phyloP scores from a whole-genome alignment of 1,139 yeast genomes.

The Hansenula lynferdii region DNA sequence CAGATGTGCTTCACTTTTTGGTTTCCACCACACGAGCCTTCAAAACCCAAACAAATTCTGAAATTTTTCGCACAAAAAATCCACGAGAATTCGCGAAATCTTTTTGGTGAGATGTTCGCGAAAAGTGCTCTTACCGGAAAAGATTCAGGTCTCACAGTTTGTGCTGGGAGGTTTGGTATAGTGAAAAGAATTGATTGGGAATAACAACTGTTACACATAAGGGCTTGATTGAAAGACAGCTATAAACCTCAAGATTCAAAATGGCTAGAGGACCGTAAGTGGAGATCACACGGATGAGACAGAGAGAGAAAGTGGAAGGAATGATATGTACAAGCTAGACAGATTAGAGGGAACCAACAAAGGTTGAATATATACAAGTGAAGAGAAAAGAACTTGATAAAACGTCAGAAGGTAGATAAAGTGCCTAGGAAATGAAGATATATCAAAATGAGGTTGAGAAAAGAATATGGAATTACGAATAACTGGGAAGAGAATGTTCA shows the following conservation, averaged over 20 bases:
- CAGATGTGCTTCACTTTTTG: background rate
- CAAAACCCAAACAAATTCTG: background rate
- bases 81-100: background rate
- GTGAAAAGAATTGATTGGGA: background rate
- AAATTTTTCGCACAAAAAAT: too few species aligned
- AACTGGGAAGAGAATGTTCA: too few species aligned
- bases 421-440: too few species aligned
- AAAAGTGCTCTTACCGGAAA: background rate
- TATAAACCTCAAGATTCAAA: slow-evolving; percentile 25
- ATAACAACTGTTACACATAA: background rate
- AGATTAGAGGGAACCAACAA: background rate
- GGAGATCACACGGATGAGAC: too few species aligned
- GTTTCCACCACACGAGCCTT: background rate
- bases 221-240: background rate
- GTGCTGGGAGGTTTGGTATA: background rate
- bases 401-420: background rate
- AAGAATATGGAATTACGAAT: too few species aligned
- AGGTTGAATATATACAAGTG: background rate
- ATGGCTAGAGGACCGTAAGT: slow-evolving; percentile 92
- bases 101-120: too few species aligned
- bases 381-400: too few species aligned
- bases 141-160: too few species aligned
- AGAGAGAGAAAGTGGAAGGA: too few species aligned
- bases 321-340: too few species aligned
- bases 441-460: too few species aligned